Conservation (phyloP, 768 basidiomycete species). For the Suillus decipiens region DNA sequence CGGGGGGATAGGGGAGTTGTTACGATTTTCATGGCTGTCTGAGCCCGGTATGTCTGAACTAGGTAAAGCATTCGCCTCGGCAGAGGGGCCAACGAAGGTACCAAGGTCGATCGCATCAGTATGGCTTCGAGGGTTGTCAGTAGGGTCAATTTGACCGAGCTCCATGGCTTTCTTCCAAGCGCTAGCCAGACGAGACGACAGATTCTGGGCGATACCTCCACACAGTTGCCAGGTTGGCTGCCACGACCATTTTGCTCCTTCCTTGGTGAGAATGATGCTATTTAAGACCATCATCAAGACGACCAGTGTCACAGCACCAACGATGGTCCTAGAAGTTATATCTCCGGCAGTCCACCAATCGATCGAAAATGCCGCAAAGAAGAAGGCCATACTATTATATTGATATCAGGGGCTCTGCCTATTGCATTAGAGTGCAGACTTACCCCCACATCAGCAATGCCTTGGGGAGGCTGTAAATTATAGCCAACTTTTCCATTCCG, state of each 20-base stretch:
- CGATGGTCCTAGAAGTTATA: conserved; percentile 21
- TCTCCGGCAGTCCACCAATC: conserved; percentile 26
- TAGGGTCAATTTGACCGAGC: too few species aligned
- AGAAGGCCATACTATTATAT: conserved; percentile 28
- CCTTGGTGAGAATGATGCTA: conserved; percentile 40
- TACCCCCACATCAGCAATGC: conserved; percentile 62
- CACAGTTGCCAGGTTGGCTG: neutral
- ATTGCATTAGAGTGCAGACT: conserved; percentile 25
- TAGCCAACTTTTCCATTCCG: conserved; percentile 52
- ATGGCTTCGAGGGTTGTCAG: neutral
- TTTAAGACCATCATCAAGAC: conserved; percentile 41
- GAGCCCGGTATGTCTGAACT: neutral
- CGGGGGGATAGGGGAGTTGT: neutral
- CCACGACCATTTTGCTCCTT: conserved; percentile 25
- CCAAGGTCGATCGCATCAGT: neutral
- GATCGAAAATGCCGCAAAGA: conserved; percentile 26
- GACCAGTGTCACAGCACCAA: conserved; percentile 32
- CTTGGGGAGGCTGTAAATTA: conserved; percentile 56
- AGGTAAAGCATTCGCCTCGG: neutral
- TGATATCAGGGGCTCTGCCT: conserved; percentile 3
- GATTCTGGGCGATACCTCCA: neutral
- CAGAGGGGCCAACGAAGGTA: neutral
- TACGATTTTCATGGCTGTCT: neutral
- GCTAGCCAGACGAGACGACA: neutral
- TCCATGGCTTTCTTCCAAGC: neutral